phyloP scores from a whole-genome alignment of 768 basidiomycete species.

The Boletus fagicola region DNA sequence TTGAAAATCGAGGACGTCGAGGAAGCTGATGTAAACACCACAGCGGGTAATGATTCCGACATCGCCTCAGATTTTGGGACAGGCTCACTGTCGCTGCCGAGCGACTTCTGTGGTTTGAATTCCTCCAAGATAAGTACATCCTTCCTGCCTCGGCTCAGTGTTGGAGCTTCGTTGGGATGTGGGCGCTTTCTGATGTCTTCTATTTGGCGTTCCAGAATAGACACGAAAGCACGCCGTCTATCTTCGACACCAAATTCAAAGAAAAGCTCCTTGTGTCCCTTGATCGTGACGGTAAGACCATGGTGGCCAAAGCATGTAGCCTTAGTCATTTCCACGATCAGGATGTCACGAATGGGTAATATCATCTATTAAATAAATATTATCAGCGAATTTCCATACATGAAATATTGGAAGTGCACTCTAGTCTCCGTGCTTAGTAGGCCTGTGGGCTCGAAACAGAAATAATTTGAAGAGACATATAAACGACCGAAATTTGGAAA shows the following conservation, averaged over 20 bases:
- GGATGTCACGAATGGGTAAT: slow-evolving; percentile 83
- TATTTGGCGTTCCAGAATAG: slow-evolving; percentile 74
- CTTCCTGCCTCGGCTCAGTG: slow-evolving; percentile 52
- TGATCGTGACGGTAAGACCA: slow-evolving; percentile 86
- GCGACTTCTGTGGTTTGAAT: slow-evolving; percentile 34
- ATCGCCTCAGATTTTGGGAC: neutral
- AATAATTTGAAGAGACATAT: slow-evolving; percentile 84
- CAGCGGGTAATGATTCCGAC: neutral
- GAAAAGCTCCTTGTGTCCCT: slow-evolving; percentile 96
- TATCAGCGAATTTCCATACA: slow-evolving; percentile 1
- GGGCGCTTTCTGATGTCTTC: slow-evolving; percentile 62
- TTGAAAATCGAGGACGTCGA: neutral
- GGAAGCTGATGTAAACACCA: neutral
- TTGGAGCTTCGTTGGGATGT: slow-evolving; percentile 41
- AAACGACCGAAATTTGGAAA: slow-evolving; percentile 87
- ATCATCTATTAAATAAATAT: slow-evolving; percentile 68
- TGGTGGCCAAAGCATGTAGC: slow-evolving; percentile 88
- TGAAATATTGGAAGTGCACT: slow-evolving; percentile 45
- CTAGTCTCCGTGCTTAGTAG: slow-evolving; percentile 76
- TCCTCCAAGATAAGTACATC: slow-evolving; percentile 85
- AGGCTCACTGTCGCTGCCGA: neutral
- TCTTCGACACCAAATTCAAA: slow-evolving; percentile 87
- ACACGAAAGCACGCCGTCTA: slow-evolving; percentile 74
- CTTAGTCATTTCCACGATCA: slow-evolving; percentile 79
- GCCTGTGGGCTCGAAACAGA: slow-evolving; percentile 92